Conservation (phyloP, 169 alveolate genomes). For the Nephromyces sp. region DNA sequence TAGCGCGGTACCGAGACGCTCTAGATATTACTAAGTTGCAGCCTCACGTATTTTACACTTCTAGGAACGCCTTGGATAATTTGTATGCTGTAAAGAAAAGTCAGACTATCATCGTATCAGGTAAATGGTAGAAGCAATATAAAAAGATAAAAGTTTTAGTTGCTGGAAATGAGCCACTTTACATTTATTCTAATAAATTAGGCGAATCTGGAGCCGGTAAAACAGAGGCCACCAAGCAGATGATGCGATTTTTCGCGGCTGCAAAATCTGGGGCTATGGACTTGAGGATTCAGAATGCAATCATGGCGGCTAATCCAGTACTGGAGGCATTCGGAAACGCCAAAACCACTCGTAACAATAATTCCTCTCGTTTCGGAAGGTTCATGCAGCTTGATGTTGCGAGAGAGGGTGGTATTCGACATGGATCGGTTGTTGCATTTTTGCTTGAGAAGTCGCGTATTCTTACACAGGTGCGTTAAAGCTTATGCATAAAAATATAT, state of each 20-base stretch:
- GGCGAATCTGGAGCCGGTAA: conserved; percentile 99
- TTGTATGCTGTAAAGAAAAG: conserved; percentile 16
- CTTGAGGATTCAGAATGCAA: conserved; percentile 37
- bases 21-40: conserved; percentile 51
- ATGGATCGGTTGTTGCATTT: conserved; percentile 84
- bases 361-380: conserved; percentile 94
- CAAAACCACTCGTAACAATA: conserved; percentile 92
- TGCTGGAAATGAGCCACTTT: no score
- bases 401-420: conserved; percentile 72
- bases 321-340: conserved; percentile 93
- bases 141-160: no score
- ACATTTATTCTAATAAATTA: no score
- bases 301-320: conserved; percentile 66
- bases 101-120: conserved; percentile 90
- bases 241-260: conserved; percentile 35
- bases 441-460: conserved; percentile 93
- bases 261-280: conserved; percentile 17
- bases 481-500: conserved; percentile 26
- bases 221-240: conserved; percentile 88
- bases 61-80: conserved; percentile 39
- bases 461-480: conserved; percentile 53
- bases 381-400: conserved; percentile 78
- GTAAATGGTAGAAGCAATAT: no score
- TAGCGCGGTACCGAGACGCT: conserved; percentile 57
- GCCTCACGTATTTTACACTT: conserved; percentile 77